These are phyloP conservation scores for Cymbopogon flexuosus DNA, from an alignment of 202 grass and related monocot species.

Conservation along the genomic window DNA sequence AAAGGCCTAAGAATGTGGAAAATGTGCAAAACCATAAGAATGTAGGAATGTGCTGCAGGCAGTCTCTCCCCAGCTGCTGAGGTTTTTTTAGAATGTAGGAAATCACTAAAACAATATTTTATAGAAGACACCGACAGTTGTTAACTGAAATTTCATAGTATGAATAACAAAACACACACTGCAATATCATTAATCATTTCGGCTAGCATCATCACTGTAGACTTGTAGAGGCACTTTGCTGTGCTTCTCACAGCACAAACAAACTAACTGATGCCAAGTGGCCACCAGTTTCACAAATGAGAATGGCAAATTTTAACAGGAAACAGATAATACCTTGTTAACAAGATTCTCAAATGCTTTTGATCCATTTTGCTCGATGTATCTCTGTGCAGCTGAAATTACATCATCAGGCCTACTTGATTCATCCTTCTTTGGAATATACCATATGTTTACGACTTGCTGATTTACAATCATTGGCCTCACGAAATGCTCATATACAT, in stretches of 20 bases:
- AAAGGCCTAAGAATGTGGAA: slow-evolving; percentile 26
- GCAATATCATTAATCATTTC: neutral
- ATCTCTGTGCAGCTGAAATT: slow-evolving; percentile 66
- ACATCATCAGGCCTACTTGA: slow-evolving; percentile 56
- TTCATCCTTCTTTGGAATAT: slow-evolving; percentile 62
- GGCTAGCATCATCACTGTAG: neutral
- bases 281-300: neutral
- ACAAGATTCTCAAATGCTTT: slow-evolving; percentile 72
- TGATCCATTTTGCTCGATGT: slow-evolving; percentile 74
- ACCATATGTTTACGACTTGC: slow-evolving; percentile 74
- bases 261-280: slow-evolving; percentile 21
- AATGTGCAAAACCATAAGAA: neutral
- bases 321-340: slow-evolving; percentile 59
- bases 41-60: neutral
- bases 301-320: neutral
- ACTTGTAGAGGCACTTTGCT: neutral
- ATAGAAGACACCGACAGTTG: neutral
- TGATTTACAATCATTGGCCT: slow-evolving; percentile 84
- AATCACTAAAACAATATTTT: neutral
- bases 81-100: slow-evolving; percentile 14
- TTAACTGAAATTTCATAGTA: neutral
- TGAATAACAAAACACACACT: neutral
- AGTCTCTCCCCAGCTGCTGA: neutral
- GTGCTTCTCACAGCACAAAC: slow-evolving; percentile 3
- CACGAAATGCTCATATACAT: slow-evolving; percentile 93